These are phyloP conservation scores for Suillus decipiens DNA, from an alignment of 768 basidiomycete genomes.

Conservation along the genomic window DNA sequence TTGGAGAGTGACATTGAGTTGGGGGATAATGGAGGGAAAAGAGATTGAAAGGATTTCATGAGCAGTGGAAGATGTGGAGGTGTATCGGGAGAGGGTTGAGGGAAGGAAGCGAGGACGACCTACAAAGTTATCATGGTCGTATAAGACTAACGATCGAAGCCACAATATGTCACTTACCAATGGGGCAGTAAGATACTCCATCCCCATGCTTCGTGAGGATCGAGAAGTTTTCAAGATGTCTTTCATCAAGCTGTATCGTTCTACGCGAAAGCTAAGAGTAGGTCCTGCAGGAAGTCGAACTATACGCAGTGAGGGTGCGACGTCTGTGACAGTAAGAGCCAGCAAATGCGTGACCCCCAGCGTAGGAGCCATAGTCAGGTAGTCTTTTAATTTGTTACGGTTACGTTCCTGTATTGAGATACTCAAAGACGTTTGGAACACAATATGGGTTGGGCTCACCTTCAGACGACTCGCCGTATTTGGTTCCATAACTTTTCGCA, in stretches of 20 bases:
- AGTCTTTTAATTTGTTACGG: constrained; percentile 91
- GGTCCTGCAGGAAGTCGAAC: constrained; percentile 88
- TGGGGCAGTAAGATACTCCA: constrained; percentile 91
- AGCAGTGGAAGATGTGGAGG: constrained; percentile 87
- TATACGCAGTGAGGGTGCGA: constrained; percentile 85
- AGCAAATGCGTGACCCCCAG: constrained; percentile 91
- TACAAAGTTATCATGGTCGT: constrained; percentile 31
- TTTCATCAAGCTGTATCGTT: constrained; percentile 90
- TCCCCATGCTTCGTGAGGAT: constrained; percentile 71
- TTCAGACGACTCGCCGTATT: constrained; percentile 92
- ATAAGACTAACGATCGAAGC: neutral
- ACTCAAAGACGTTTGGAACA: constrained; percentile 9
- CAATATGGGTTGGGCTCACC: constrained; percentile 41
- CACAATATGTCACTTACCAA: constrained; percentile 54
- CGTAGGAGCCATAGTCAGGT: constrained; percentile 86
- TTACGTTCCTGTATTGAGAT: constrained; percentile 71
- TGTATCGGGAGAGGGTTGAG: constrained; percentile 67
- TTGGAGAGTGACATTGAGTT: constrained; percentile 79
- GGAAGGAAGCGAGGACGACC: constrained; percentile 93
- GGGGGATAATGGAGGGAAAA: constrained; percentile 93
- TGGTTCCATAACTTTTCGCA: constrained; percentile 97
- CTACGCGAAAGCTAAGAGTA: constrained; percentile 89
- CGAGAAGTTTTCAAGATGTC: constrained; percentile 71
- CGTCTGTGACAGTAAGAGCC: constrained; percentile 84
- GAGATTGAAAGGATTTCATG: constrained; percentile 93